These are phyloP conservation scores for Ustilago trichophora DNA, from an alignment of 1,284 basidiomycete genomes.

Conservation along the genomic window DNA sequence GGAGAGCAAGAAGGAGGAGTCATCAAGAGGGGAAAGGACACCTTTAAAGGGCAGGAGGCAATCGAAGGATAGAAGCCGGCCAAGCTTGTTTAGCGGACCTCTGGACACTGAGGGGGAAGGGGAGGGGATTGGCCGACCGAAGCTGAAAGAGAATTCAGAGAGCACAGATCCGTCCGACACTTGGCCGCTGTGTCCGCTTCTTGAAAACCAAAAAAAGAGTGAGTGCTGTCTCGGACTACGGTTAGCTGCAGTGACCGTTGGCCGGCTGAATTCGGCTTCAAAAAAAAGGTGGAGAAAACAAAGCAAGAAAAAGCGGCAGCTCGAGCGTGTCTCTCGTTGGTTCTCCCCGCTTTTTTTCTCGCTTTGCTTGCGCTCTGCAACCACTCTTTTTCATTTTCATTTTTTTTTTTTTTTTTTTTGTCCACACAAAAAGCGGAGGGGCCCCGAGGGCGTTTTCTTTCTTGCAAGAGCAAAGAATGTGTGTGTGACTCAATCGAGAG, in stretches of 20 bases:
- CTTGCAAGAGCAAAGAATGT: too few species aligned
- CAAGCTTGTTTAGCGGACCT: too few species aligned
- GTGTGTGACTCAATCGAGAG: too few species aligned
- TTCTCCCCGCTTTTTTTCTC: constrained; percentile 1
- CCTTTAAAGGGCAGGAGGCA: background rate
- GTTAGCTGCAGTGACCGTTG: constrained; percentile 22
- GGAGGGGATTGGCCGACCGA: too few species aligned
- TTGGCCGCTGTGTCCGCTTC: constrained; percentile 9
- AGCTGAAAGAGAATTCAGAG: constrained; percentile 7
- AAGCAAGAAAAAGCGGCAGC: too few species aligned
- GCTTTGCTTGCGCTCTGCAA: background rate
- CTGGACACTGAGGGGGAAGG: too few species aligned
- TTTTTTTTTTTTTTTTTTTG: too few species aligned
- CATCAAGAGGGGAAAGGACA: background rate
- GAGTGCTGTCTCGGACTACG: constrained; percentile 13
- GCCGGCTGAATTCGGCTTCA: constrained; percentile 34
- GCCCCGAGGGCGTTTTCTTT: too few species aligned
- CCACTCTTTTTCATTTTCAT: background rate
- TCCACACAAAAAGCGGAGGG: background rate
- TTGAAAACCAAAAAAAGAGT: background rate
- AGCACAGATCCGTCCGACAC: background rate
- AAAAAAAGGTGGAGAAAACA: constrained; percentile 14
- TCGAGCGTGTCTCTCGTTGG: background rate
- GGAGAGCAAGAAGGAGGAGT: too few species aligned
- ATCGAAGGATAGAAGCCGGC: constrained; percentile 2